phyloP scores from a whole-genome alignment of 768 basidiomycete species.

The Termitomyces sp. region DNA sequence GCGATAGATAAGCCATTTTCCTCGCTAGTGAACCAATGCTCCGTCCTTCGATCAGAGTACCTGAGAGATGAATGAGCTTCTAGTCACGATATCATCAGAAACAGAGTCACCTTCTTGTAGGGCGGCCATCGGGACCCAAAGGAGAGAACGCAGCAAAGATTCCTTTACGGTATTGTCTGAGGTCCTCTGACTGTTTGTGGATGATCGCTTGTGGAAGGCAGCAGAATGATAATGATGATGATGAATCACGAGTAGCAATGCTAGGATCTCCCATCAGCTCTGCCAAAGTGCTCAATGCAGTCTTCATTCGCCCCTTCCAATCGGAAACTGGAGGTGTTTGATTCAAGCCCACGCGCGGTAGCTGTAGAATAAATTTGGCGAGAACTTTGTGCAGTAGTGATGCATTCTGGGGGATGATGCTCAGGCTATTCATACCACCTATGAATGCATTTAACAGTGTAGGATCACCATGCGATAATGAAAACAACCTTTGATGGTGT shows the following conservation, averaged over 20 bases:
- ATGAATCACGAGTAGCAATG: conserved; percentile 49
- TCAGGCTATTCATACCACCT: conserved; percentile 58
- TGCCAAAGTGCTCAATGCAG: conserved; percentile 51
- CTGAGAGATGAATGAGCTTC: conserved; percentile 25
- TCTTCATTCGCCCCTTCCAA: conserved; percentile 47
- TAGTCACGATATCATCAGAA: conserved; percentile 3
- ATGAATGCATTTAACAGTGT: not conserved
- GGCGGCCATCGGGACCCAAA: conserved; percentile 52
- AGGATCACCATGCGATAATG: not conserved
- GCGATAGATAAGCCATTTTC: conserved; percentile 54
- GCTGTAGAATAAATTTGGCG: conserved; percentile 55
- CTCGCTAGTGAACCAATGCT: conserved; percentile 65
- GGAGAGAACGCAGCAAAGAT: conserved; percentile 51
- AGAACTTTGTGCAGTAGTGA: conserved; percentile 66
- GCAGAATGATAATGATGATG: conserved; percentile 67
- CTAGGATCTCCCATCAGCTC: conserved; percentile 44
- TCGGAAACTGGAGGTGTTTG: conserved; percentile 33
- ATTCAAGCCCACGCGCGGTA: conserved; percentile 49
- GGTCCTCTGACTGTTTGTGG: conserved; percentile 47
- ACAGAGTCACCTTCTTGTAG: conserved; percentile 53
- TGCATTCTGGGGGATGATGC: conserved; percentile 50
- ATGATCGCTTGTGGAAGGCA: conserved; percentile 52
- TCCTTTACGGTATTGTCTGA: conserved; percentile 45
- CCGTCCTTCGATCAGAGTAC: conserved; percentile 54
- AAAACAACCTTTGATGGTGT: conserved; percentile 55